Evolutionary conservation across 192 early-diverging fungal genomes (phyloP).

Genomic region (Podila verticillata): DNA sequence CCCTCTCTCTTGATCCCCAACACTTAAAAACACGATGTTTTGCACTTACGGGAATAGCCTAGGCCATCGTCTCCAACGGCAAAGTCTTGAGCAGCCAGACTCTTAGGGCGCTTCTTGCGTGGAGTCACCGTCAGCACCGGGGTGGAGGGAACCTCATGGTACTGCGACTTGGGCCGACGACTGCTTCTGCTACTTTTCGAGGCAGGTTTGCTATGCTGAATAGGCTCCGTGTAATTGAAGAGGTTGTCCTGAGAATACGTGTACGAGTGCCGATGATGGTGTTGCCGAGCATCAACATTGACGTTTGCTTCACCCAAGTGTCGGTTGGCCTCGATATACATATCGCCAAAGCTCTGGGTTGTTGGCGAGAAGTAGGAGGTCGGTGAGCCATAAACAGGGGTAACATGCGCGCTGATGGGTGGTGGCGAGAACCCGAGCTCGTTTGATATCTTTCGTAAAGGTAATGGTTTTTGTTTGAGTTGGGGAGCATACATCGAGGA

Average conservation of each 20-base stretch:
- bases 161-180: constrained; percentile 9
- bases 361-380: constrained; percentile 8
- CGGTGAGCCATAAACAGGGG: constrained; percentile 4
- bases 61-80: not conserved
- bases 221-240: no score
- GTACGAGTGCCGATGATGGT: no score
- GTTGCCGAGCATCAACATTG: no score
- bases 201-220: not conserved
- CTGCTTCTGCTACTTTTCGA: not conserved
- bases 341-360: constrained; percentile 5
- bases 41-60: not conserved
- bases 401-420: not conserved
- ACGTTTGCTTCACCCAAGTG: no score
- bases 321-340: not conserved
- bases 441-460: constrained; percentile 12
- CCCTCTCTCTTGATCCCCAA: not conserved
- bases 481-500: not conserved
- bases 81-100: constrained; percentile 39
- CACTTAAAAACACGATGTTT: not conserved
- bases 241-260: no score
- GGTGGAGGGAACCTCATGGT: constrained; percentile 23
- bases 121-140: constrained; percentile 2
- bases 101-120: constrained; percentile 27
- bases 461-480: constrained; percentile 8
- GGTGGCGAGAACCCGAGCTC: constrained; percentile 13